Evolutionary conservation across 768 basidiomycete species (phyloP), one percentile per base, ranked within the genome.

Genomic region (Pleurotus ostreatus): DNA sequence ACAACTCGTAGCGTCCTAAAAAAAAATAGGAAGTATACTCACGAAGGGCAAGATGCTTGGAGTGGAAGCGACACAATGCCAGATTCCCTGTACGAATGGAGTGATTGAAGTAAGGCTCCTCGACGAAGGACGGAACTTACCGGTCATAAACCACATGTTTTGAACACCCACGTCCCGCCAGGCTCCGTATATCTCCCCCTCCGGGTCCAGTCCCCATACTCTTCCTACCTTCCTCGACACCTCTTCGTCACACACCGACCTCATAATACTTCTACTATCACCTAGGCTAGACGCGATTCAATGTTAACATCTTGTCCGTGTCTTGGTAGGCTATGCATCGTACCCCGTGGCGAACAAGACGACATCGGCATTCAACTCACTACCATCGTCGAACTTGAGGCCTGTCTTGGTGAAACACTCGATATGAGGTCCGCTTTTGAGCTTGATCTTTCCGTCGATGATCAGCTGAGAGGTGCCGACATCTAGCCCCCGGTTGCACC

Each of bases 1-100:
- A 30, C 15, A 11, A 8, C 3, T 18, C 26, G 6, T 9, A 37
- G 20, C 9, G 7, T 6, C 6, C 26, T 30, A 2, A 2, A 22
- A 2, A 22, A 55, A 37, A n/a, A 8, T 9, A 26, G 59, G 12
- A 25, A 49, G 18, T 20, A 4, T 5, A 79, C 85, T 68, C 60
- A 89, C 86, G 86, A 38, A 89, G 71, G 0, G 86, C 85, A 13
- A 88, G 51, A 61, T 83, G 83, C 57, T 80, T 86, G 5, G 87
- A 88, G 66, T 85, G 77, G 76, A 86, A 88, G 0, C 86, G 75
- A 56, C 79, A 81, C 59, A 82, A 59, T 0, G 82, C 82, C 9
- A 89, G 65, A 62, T 85, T 86, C 5, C 83, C 78, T 79, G 26
- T 9, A 4, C 6, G 8, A 11, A 22, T 53, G 52, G 18, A 2